Percentiles rank a stretch among this genome's conserved stretches.
Evolutionary conservation across 371 early-diverging fungal species (phyloP).

Genomic region (Neoconidiobolus thromboides): DNA sequence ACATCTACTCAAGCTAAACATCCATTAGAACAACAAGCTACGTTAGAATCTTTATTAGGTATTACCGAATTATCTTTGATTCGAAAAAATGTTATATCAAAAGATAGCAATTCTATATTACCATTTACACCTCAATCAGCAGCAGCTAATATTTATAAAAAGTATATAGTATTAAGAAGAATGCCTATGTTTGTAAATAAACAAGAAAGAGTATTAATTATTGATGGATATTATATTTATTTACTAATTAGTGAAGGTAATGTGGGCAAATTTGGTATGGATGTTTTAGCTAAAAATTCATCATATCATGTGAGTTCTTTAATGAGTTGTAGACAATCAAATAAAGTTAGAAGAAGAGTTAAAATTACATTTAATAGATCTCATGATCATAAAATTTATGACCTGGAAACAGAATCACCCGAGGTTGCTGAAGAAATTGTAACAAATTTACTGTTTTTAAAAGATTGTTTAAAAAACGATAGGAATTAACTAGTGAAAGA

Average conservation of each 20-base stretch:
- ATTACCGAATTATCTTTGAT: conserved; percentile 8
- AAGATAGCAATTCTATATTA: background rate
- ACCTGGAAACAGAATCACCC: conserved; percentile 49
- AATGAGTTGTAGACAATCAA: conserved; percentile 19
- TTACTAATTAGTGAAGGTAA: conserved; percentile 23
- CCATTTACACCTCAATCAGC: background rate
- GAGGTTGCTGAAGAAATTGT: conserved; percentile 27
- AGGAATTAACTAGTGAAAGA: too few species aligned
- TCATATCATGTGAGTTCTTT: too few species aligned
- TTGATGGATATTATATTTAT: conserved; percentile 86
- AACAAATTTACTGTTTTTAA: too few species aligned
- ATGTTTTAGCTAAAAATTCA: too few species aligned
- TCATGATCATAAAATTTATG: conserved; percentile 50
- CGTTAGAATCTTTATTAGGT: conserved; percentile 1
- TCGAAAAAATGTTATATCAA: background rate
- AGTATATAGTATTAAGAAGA: conserved; percentile 45
- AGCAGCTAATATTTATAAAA: conserved; percentile 19
- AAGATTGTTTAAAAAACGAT: too few species aligned
- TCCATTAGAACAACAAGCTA: background rate
- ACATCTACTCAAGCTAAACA: conserved; percentile 9
- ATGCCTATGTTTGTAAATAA: conserved; percentile 65
- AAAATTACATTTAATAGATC: conserved; percentile 44
- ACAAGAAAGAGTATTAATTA: conserved; percentile 67
- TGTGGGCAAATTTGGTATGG: too few species aligned
- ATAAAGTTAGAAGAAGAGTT: conserved; percentile 50